Evolutionary conservation across 2,329 filamentous ascomycete genomes (phyloP).

Genomic region (Aureobasidium sp.): DNA sequence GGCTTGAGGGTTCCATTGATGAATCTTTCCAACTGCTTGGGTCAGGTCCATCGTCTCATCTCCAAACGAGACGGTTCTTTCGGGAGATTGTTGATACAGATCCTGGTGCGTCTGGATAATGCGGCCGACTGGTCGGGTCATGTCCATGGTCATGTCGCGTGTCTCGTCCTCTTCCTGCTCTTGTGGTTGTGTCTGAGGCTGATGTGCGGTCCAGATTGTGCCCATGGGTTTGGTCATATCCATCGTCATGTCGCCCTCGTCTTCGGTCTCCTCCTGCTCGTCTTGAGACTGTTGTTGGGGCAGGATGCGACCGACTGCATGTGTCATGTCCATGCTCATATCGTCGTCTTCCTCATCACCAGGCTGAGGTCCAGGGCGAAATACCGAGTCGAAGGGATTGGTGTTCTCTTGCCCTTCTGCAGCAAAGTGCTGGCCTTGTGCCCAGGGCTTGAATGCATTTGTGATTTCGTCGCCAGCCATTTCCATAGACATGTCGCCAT

Average conservation of each 20-base stretch:
- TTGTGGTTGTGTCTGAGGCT: background rate
- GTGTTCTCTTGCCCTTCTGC: constrained; percentile 41
- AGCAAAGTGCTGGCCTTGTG: constrained; percentile 42
- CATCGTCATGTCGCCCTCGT: constrained; percentile 12
- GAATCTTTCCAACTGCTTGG: constrained; percentile 44
- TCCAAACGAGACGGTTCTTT: constrained; percentile 33
- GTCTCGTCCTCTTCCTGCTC: constrained; percentile 37
- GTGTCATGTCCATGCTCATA: constrained; percentile 92
- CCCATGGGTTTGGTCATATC: constrained; percentile 11
- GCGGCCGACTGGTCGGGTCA: constrained; percentile 72
- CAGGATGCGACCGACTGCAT: constrained; percentile 67
- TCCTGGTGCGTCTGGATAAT: constrained; percentile 40
- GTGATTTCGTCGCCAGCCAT: constrained; percentile 60
- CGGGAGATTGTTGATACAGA: background rate
- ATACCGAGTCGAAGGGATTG: constrained; percentile 41
- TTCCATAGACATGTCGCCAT: constrained; percentile 44
- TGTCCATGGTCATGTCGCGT: constrained; percentile 81
- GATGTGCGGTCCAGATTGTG: constrained; percentile 5
- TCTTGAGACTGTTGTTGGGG: background rate
- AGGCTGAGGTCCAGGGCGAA: constrained; percentile 23
- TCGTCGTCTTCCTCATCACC: constrained; percentile 43
- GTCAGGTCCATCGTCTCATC: constrained; percentile 51
- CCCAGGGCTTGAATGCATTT: constrained; percentile 66
- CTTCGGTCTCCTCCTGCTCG: background rate
- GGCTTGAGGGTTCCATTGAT: constrained; percentile 25